Conservation (phyloP, 768 basidiomycete species). For the Leccinum imitatum region DNA sequence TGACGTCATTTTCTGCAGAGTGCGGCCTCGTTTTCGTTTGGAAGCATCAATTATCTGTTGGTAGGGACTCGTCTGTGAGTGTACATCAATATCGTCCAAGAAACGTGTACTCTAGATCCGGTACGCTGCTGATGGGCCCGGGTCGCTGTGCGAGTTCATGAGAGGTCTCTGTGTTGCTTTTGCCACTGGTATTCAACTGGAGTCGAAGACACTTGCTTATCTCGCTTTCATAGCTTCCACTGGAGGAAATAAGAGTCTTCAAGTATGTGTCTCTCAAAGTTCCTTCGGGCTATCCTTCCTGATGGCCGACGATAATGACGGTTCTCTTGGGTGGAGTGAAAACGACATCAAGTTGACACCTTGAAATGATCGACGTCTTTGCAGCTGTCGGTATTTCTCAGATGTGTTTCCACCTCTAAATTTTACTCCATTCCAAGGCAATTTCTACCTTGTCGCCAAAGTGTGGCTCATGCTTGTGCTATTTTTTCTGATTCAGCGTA, state of each 20-base stretch:
- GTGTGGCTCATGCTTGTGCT: constrained; percentile 1
- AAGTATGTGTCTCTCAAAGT: constrained; percentile 6
- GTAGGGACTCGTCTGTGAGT: constrained; percentile 1
- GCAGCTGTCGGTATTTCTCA: constrained; percentile 8
- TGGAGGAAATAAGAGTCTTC: not conserved
- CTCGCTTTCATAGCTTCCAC: constrained; percentile 11
- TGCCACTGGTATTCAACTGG: not conserved
- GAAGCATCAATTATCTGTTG: not conserved
- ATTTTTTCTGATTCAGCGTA: constrained; percentile 4
- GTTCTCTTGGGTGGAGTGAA: not conserved
- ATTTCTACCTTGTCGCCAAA: constrained; percentile 5
- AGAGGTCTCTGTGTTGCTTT: not conserved
- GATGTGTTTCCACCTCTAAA: not conserved
- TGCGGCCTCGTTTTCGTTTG: not conserved
- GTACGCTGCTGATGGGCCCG: constrained; percentile 14
- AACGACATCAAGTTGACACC: not conserved
- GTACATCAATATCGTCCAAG: not conserved
- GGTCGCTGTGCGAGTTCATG: constrained; percentile 14
- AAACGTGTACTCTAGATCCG: constrained; percentile 14
- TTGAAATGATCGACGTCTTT: not conserved
- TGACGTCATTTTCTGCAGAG: not conserved
- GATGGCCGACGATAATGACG: constrained; percentile 1
- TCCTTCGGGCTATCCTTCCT: not conserved
- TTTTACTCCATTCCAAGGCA: constrained; percentile 2
- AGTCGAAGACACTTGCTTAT: not conserved